A percentile compares a stretch with the other conserved stretches of the same genome.
These are phyloP conservation scores for Beta macrorhiza DNA, from an alignment of 179 eudicot species.

Conservation along the genomic window DNA sequence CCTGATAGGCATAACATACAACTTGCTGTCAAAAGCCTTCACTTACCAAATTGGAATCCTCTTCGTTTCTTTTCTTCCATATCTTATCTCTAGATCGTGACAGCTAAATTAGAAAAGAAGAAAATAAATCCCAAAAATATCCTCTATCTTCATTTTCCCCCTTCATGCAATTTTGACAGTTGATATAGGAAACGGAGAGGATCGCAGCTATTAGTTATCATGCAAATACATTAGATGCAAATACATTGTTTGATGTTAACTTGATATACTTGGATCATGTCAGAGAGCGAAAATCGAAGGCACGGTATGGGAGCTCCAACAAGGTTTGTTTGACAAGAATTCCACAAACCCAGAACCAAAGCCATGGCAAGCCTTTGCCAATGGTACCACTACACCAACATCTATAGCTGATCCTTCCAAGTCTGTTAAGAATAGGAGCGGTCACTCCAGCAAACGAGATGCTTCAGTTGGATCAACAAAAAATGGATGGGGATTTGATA, in stretches of 20 bases:
- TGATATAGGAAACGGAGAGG: too few relatives aligned
- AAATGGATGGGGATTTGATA: constrained; percentile 68
- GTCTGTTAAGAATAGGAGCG: constrained; percentile 75
- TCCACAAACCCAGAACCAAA: constrained; percentile 48
- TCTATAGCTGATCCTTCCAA: constrained; percentile 33
- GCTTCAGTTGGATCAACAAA: constrained; percentile 34
- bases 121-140: too few relatives aligned
- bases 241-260: not conserved
- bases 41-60: too few relatives aligned
- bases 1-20: not conserved
- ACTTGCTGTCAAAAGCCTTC: not conserved
- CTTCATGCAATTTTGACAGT: too few relatives aligned
- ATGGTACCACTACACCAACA: constrained; percentile 29
- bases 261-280: constrained; percentile 5
- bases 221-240: not conserved
- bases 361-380: constrained; percentile 68
- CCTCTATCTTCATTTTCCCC: too few relatives aligned
- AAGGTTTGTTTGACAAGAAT: constrained; percentile 42
- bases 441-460: constrained; percentile 50
- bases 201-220: too few relatives aligned
- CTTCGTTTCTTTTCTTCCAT: too few relatives aligned
- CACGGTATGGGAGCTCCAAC: constrained; percentile 54
- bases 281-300: constrained; percentile 57
- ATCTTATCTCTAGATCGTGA: too few relatives aligned
- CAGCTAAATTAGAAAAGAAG: too few relatives aligned